Evolutionary conservation across 2,329 filamentous ascomycete genomes (phyloP), one percentile per base, ranked within the genome.

Genomic region (Bertia moriformis): DNA sequence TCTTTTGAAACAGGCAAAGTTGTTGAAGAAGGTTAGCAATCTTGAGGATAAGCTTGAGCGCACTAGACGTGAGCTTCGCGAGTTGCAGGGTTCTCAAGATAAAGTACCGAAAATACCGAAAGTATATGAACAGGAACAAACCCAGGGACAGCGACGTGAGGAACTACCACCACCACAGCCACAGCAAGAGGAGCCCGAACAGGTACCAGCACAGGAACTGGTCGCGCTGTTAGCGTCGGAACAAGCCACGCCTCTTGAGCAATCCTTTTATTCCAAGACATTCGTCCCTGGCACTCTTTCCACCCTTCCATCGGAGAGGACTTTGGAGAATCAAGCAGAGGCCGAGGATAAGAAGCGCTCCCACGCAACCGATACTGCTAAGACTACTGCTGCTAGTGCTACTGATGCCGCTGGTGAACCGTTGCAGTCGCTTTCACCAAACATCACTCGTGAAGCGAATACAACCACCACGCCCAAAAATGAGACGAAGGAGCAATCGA

Each of bases 1-100:
- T 40, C 52, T 73, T 4, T 57, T 62, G 38, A 65, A 63, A 45
- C 66, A 73, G 46, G 56, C 62, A 39, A 71, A 69, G 44, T 56
- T 75, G 22, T 53, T 60, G 29, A 71, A 70, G 52, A 63, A 68
- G 40, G 69, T 74, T 27, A 72, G 67, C 43, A 64, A 73, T 42
- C 61, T 75, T 5, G 71, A 76, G 45, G 49, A 57, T 18, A 72
- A 73, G 49, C 59, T 75, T 18, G 56, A 65, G 12, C 60, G 61
- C 20, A 69, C 68, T 3, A 60, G 67, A 22, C 59, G 58, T 37
- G 67, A 75, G 51, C 60, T 75, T 30, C 58, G 60, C 32, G 54
- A 62, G 7, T 57, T 66, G 18, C 55, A 67, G n/a, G 56, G 57
- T 7, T 7, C 10, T 10, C 58, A 65, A 18, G n/a, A 18, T 7